Conservation (phyloP, 176 grass and related monocot genomes). For the Miscanthus lutarioriparius region DNA sequence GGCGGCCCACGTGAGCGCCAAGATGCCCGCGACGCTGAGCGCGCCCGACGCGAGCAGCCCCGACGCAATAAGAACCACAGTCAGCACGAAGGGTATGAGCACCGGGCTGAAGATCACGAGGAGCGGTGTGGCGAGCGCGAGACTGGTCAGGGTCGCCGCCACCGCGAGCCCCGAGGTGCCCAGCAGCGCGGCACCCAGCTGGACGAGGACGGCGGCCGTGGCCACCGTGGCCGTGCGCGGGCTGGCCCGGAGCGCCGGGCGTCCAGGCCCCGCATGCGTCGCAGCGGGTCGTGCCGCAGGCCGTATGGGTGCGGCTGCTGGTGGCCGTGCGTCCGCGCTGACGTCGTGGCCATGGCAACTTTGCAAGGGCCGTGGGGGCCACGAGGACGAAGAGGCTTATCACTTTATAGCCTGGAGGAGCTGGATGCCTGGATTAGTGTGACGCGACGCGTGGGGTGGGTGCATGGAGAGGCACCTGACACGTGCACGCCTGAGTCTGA, state of each 20-base stretch:
- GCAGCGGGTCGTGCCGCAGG: neutral
- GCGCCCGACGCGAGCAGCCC: slow-evolving; percentile 46
- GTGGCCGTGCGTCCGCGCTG: neutral
- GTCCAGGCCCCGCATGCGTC: slow-evolving; percentile 24
- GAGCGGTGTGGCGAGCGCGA: slow-evolving; percentile 35
- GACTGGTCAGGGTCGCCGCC: slow-evolving; percentile 22
- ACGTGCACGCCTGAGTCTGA: neutral
- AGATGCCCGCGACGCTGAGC: slow-evolving; percentile 36
- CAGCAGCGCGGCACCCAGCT: slow-evolving; percentile 43
- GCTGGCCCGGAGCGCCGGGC: neutral
- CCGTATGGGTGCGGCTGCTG: neutral
- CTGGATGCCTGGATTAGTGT: neutral
- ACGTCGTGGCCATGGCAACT: slow-evolving; percentile 4
- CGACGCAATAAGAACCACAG: slow-evolving; percentile 4
- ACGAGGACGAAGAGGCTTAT: neutral
- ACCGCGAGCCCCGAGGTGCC: slow-evolving; percentile 30
- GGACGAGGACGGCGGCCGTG: slow-evolving; percentile 41
- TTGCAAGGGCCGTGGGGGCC: no score
- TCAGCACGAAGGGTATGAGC: slow-evolving; percentile 40
- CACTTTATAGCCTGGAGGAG: neutral
- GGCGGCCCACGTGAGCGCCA: slow-evolving; percentile 43
- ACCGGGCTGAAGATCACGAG: slow-evolving; percentile 59
- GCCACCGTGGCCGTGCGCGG: neutral
- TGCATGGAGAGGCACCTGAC: slow-evolving; percentile 20
- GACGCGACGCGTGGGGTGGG: slow-evolving; percentile 20